These are phyloP conservation scores for Aspergillus haitiensis DNA, from an alignment of 495 filamentous ascomycete species.

Conservation along the genomic window DNA sequence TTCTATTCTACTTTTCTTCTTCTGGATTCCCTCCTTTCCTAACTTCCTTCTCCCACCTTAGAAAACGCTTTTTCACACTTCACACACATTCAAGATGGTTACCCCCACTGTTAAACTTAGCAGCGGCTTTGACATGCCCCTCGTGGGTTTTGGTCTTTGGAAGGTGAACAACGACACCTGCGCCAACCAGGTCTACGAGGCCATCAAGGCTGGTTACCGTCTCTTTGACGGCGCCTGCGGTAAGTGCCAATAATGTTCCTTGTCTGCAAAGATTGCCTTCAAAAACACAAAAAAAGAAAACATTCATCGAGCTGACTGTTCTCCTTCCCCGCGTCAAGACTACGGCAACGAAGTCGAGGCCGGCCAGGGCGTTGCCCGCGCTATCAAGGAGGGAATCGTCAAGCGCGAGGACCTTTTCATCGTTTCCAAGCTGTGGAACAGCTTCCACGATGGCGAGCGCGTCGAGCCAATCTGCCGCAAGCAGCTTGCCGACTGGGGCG, in stretches of 20 bases:
- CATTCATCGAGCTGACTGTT: not conserved
- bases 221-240: slow-evolving; percentile 86
- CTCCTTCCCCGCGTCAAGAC: slow-evolving; percentile 47
- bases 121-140: slow-evolving; percentile 81
- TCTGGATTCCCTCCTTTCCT: not conserved
- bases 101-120: slow-evolving; percentile 67
- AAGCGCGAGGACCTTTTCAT: slow-evolving; percentile 89
- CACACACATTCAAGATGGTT: slow-evolving; percentile 14
- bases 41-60: not conserved
- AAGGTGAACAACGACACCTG: slow-evolving; percentile 79
- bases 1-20: not conserved
- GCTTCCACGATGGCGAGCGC: slow-evolving; percentile 72
- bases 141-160: slow-evolving; percentile 82
- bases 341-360: slow-evolving; percentile 88
- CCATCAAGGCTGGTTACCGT: slow-evolving; percentile 85
- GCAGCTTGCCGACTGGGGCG: slow-evolving; percentile 75
- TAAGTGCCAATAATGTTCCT: slow-evolving; percentile 40
- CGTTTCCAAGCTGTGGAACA: slow-evolving; percentile 91
- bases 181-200: slow-evolving; percentile 81
- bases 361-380: slow-evolving; percentile 81
- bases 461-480: slow-evolving; percentile 72
- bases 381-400: slow-evolving; percentile 82
- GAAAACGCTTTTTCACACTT: not conserved
- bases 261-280: slow-evolving; percentile 9
- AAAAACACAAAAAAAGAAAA: not conserved